Percentiles rank a stretch among this genome's conserved stretches.
phyloP scores from a whole-genome alignment of 2,329 filamentous ascomycete genomes.

The Leptographium wingfieldii region DNA sequence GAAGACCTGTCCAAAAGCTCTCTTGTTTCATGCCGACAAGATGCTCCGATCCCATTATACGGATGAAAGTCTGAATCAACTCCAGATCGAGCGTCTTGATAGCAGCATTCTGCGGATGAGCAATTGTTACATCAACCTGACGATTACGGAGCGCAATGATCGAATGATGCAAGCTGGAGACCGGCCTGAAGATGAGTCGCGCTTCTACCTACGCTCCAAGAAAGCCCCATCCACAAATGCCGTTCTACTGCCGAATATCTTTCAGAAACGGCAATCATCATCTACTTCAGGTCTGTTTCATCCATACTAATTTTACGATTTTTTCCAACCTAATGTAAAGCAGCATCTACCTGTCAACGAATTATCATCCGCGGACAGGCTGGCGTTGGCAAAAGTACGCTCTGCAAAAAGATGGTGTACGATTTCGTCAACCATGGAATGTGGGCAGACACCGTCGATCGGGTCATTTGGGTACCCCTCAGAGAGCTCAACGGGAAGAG shows the following conservation, averaged over 20 bases:
- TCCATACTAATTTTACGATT: not conserved
- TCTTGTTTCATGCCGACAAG: not conserved
- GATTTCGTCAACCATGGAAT: conserved; percentile 17
- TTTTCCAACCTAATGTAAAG: not conserved
- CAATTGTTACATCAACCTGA: not conserved
- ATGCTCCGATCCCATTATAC: not conserved
- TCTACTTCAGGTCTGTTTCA: not conserved
- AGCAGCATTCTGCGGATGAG: not conserved
- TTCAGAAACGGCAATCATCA: not conserved
- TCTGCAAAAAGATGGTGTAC: conserved; percentile 29
- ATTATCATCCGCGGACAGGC: conserved; percentile 22
- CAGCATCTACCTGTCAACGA: not conserved
- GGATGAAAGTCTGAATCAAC: not conserved
- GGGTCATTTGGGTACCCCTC: conserved; percentile 26
- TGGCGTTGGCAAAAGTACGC: conserved; percentile 26
- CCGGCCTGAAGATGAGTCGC: not conserved
- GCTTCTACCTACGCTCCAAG: not conserved
- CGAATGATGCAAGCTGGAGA: not conserved
- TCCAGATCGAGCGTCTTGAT: not conserved
- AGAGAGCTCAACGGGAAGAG: conserved; percentile 18
- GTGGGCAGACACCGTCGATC: conserved; percentile 20
- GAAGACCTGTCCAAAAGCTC: not conserved
- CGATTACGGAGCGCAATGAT: not conserved
- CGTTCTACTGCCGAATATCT: not conserved
- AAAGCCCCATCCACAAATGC: no score